Percentiles rank a stretch among this genome's conserved stretches.
These are phyloP conservation scores for Nepenthes alata DNA, from an alignment of 179 eudicot genomes.

Conservation along the genomic window DNA sequence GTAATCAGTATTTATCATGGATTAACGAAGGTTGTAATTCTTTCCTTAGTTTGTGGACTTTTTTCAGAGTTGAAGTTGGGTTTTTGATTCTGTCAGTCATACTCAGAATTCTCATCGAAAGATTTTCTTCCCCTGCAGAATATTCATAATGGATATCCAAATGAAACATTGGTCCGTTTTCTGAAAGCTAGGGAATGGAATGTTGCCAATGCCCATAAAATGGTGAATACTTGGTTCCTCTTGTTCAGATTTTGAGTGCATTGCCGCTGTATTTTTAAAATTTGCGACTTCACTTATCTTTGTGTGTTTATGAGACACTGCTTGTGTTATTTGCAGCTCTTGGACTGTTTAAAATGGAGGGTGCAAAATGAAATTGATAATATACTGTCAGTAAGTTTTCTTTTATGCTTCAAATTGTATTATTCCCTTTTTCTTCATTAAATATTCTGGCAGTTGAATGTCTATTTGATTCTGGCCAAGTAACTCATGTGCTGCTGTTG, in stretches of 20 bases:
- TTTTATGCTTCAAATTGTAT: background rate
- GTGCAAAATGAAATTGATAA: slow-evolving; percentile 41
- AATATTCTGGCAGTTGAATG: too few species aligned
- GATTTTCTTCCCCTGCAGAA: slow-evolving; percentile 20
- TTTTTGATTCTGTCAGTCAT: background rate
- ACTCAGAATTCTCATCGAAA: background rate
- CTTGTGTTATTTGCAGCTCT: slow-evolving; percentile 27
- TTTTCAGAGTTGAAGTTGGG: too few species aligned
- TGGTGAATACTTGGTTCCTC: slow-evolving; percentile 22
- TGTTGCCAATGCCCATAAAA: slow-evolving; percentile 42
- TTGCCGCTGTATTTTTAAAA: background rate
- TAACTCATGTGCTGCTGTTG: too few species aligned
- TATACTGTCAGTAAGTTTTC: slow-evolving; percentile 39
- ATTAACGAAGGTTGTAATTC: too few species aligned
- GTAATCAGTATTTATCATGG: too few species aligned
- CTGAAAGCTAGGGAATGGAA: slow-evolving; percentile 64
- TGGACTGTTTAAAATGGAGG: slow-evolving; percentile 53
- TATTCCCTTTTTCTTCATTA: background rate
- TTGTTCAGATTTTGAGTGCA: background rate
- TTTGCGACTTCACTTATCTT: background rate
- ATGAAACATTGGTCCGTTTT: slow-evolving; percentile 39
- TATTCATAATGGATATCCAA: slow-evolving; percentile 46
- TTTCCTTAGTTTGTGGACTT: too few species aligned
- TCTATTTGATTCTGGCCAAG: too few species aligned
- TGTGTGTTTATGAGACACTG: background rate